A percentile compares a stretch with the other conserved stretches of the same genome.
Evolutionary conservation across 2,329 filamentous ascomycete genomes (phyloP).

Genomic region (Aspergillus caelatus): DNA sequence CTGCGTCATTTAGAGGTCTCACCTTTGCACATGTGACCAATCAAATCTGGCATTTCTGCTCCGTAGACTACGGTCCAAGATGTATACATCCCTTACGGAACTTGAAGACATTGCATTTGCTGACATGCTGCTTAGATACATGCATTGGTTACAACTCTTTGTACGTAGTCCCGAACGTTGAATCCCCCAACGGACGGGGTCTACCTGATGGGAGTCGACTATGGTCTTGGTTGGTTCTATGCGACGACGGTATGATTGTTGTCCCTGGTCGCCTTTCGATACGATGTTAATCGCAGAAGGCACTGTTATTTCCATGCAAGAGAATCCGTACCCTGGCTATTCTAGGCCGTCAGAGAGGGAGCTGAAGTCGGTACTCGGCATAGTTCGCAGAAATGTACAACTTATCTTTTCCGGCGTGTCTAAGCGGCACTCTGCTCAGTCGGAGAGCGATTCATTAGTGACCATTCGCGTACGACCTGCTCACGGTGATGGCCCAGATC

Average conservation of each 20-base stretch:
- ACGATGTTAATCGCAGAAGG: slow-evolving; percentile 43
- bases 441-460: slow-evolving; percentile 54
- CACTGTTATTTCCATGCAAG: slow-evolving; percentile 71
- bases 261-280: neutral
- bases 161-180: slow-evolving; percentile 51
- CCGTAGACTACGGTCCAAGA: slow-evolving; percentile 67
- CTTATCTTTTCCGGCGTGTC: slow-evolving; percentile 66
- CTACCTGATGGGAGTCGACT: slow-evolving; percentile 56
- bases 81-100: slow-evolving; percentile 50
- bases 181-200: slow-evolving; percentile 34
- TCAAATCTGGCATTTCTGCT: slow-evolving; percentile 75
- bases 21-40: slow-evolving; percentile 65
- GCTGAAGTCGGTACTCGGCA: slow-evolving; percentile 32
- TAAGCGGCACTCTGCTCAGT: slow-evolving; percentile 49
- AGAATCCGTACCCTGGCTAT: slow-evolving; percentile 57
- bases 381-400: slow-evolving; percentile 59
- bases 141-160: slow-evolving; percentile 71
- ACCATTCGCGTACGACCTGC: slow-evolving; percentile 50
- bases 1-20: slow-evolving; percentile 35
- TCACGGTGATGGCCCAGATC: slow-evolving; percentile 31
- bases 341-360: slow-evolving; percentile 33
- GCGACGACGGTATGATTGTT: slow-evolving; percentile 58
- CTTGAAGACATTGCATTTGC: slow-evolving; percentile 15
- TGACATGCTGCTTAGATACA: slow-evolving; percentile 53
- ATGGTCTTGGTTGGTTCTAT: slow-evolving; percentile 74